Base-by-base conservation (phyloP, 352 stramenopile genomes). In the Aphanomyces invadans region DNA sequence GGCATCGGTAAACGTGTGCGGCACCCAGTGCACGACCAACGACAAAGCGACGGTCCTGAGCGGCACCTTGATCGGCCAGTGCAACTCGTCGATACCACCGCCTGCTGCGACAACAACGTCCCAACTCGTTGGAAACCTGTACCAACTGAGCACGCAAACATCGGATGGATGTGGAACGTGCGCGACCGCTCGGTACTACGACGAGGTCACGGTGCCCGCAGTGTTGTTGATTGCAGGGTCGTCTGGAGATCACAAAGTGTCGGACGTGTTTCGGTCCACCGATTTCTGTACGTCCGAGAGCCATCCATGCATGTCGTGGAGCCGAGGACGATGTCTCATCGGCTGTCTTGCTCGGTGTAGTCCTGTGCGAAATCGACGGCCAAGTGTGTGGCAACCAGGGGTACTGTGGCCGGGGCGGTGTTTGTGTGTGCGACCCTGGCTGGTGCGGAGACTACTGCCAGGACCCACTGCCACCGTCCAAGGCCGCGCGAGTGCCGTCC, bases 331-430 rank as follows among this genome's bases (percentile, higher is more conserved):
- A 39, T 39, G 55, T 31, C n/a, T 36, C 19, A 67, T 32, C 72
- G 52, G 48, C 7, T 64, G 54, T 44, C n/a, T 53, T 45, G 39
- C 4, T 25, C 15, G 55, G 48, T 42, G 1, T 45, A 91, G 83
- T 90, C 77, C 68, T 92, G 17, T 92, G 83, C 52, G 83, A 92
- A 67, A 70, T 75, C n/a, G 59, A 87, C 49, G 83, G 83, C 49
- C 71, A 75, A 28, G 83, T 92, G 63, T 90, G 81, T 65, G 86
- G 76, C 5, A 77, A 79, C 48, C 48, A 80, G 57, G 83, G 83
- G 7, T 82, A 77, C 23, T 92, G 83, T 56, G 83, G 80, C 4
- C 65, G 77, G 60, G 81, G 81, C 28, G 81, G 83, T n/a, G 80
- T 70, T 52, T 92, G 83, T 62, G 62, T 89, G 28, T 92, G 83